Percentiles rank a stretch among this genome's conserved stretches.
Conservation (phyloP, 2,329 filamentous ascomycete species). For the Dissoconium aciculare region DNA sequence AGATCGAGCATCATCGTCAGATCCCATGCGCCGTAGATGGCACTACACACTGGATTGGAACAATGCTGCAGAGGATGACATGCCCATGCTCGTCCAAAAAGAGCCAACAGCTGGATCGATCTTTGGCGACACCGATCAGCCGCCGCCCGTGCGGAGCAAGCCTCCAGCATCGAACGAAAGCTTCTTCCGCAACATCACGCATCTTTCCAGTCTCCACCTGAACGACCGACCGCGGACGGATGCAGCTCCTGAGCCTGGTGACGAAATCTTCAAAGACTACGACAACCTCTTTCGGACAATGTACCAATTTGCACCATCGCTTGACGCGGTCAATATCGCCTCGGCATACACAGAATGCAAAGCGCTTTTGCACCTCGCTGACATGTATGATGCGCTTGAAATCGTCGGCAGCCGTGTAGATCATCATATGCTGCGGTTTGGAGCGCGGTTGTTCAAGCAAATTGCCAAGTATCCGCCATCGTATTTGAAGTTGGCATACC, state of each 20-base stretch:
- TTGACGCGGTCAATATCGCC: constrained; percentile 79
- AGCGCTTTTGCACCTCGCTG: constrained; percentile 71
- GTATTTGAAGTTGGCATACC: constrained; percentile 77
- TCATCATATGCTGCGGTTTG: constrained; percentile 85
- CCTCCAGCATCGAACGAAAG: constrained; percentile 47
- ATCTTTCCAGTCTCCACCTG: constrained; percentile 46
- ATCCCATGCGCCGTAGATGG: constrained; percentile 50
- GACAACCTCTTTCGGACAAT: constrained; percentile 92
- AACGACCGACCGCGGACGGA: constrained; percentile 29
- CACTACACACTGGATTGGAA: constrained; percentile 76
- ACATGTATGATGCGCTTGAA: constrained; percentile 80
- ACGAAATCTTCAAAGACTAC: constrained; percentile 77
- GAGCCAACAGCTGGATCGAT: constrained; percentile 30
- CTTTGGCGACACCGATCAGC: constrained; percentile 28
- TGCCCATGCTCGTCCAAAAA: constrained; percentile 73
- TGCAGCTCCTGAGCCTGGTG: constrained; percentile 38
- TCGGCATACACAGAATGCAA: constrained; percentile 92
- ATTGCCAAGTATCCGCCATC: constrained; percentile 91
- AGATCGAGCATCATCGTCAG: constrained; percentile 18
- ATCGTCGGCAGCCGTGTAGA: constrained; percentile 83
- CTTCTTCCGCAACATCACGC: constrained; percentile 81
- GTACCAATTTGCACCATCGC: constrained; percentile 74
- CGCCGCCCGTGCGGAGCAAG: constrained; percentile 45
- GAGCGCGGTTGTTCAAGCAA: constrained; percentile 82
- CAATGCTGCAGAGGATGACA: constrained; percentile 49